Evolutionary conservation across 2,329 filamentous ascomycete genomes (phyloP).

Genomic region (Teratosphaeria destructans): DNA sequence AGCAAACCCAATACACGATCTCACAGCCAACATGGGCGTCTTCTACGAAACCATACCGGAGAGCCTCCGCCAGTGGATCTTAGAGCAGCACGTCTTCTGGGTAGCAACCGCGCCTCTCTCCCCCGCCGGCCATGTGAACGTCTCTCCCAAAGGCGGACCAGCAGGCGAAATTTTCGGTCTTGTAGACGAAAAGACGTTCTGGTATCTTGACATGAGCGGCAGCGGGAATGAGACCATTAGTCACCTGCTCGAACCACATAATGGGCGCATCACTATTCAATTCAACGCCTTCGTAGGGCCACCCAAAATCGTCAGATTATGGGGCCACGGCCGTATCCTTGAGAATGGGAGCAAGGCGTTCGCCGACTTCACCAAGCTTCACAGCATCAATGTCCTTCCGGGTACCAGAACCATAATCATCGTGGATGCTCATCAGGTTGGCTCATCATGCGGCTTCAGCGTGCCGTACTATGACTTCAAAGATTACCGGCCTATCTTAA

Average conservation of each 20-base stretch:
- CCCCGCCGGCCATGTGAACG: slow-evolving; percentile 33
- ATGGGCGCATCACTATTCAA: slow-evolving; percentile 33
- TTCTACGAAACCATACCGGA: slow-evolving; percentile 35
- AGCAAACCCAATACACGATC: neutral
- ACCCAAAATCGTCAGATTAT: slow-evolving; percentile 34
- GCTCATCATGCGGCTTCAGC: slow-evolving; percentile 32
- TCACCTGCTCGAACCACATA: slow-evolving; percentile 32
- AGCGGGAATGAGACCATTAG: slow-evolving; percentile 35
- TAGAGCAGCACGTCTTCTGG: slow-evolving; percentile 35
- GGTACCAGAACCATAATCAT: slow-evolving; percentile 31
- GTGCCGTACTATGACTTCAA: slow-evolving; percentile 37
- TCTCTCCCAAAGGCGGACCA: slow-evolving; percentile 36
- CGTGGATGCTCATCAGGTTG: slow-evolving; percentile 35
- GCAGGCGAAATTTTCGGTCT: slow-evolving; percentile 29
- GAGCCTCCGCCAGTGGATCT: slow-evolving; percentile 31
- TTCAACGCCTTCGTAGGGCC: slow-evolving; percentile 34
- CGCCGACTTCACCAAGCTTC: slow-evolving; percentile 22
- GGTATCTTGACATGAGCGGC: slow-evolving; percentile 36
- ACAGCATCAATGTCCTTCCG: slow-evolving; percentile 27
- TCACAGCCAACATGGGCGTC: slow-evolving; percentile 26
- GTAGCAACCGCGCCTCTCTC: slow-evolving; percentile 34
- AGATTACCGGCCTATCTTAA: slow-evolving; percentile 28
- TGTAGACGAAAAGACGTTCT: slow-evolving; percentile 29
- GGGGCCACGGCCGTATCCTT: slow-evolving; percentile 29
- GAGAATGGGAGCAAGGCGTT: slow-evolving; percentile 29